phyloP scores from a whole-genome alignment of 139 green algal species.

The Chlamydomonas urium region DNA sequence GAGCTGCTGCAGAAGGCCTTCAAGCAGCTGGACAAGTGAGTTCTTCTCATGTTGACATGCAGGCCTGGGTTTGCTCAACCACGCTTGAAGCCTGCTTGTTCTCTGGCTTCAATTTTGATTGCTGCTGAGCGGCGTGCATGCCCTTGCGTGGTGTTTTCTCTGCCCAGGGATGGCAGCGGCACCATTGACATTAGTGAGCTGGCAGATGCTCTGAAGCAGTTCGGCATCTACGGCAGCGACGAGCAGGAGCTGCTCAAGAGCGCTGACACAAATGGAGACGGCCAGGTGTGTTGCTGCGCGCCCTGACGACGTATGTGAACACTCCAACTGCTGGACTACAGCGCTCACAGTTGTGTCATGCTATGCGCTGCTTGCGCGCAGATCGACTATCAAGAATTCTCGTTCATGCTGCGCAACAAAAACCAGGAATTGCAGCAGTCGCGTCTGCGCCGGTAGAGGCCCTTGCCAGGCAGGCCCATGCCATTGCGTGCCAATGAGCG shows the following conservation, averaged over 20 bases:
- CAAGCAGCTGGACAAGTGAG: slow-evolving; percentile 60
- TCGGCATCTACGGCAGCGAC: slow-evolving; percentile 29
- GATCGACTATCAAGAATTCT: slow-evolving; percentile 20
- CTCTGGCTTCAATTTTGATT: neutral
- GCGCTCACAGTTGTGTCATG: too few relatives aligned
- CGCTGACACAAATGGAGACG: slow-evolving; percentile 13
- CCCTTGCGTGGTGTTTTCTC: neutral
- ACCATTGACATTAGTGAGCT: slow-evolving; percentile 67
- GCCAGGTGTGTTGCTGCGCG: too few relatives aligned
- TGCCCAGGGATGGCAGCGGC: slow-evolving; percentile 39
- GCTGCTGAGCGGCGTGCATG: too few relatives aligned
- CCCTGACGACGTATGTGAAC: too few relatives aligned
- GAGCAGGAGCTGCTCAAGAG: slow-evolving; percentile 2
- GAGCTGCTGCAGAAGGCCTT: slow-evolving; percentile 76
- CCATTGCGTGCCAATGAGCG: too few relatives aligned
- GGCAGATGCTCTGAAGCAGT: slow-evolving; percentile 50
- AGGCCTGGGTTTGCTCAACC: neutral
- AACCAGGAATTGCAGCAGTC: slow-evolving; percentile 6
- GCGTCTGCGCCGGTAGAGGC: too few relatives aligned
- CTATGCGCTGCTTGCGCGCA: too few relatives aligned
- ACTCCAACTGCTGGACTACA: too few relatives aligned
- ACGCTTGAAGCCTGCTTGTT: neutral
- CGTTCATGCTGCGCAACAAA: slow-evolving; percentile 14
- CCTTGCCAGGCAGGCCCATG: too few relatives aligned
- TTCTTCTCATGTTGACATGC: neutral